A percentile compares a stretch with the other conserved stretches of the same genome.
Evolutionary conservation across 2,329 filamentous ascomycete genomes (phyloP).

Genomic region (Atkinsonella hypoxylon): DNA sequence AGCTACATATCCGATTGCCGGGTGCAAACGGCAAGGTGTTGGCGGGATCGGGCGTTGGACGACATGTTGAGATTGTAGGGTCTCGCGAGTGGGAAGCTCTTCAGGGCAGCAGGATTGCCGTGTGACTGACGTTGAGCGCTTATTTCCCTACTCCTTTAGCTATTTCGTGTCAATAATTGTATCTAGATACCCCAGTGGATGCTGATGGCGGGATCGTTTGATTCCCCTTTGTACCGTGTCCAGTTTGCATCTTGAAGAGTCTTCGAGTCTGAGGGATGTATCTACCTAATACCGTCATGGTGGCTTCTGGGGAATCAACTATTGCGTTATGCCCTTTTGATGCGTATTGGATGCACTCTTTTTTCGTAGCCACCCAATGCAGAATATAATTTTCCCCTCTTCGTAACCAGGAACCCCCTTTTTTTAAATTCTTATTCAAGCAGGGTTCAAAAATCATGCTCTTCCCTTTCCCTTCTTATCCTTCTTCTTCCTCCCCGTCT

Average conservation of each 20-base stretch:
- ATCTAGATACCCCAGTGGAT: constrained; percentile 2
- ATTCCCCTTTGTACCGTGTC: neutral
- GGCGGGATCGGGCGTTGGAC: constrained; percentile 17
- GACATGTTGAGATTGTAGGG: constrained; percentile 37
- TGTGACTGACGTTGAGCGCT: constrained; percentile 11
- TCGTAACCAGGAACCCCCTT: too few species aligned
- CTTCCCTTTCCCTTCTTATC: constrained; percentile 36
- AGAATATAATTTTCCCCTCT: too few species aligned
- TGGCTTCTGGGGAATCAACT: too few species aligned
- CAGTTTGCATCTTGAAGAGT: too few species aligned
- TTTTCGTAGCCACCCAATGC: too few species aligned
- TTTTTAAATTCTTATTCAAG: too few species aligned
- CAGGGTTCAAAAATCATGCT: constrained; percentile 11
- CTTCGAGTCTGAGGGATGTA: too few species aligned
- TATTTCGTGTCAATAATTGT: neutral
- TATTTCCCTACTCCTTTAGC: neutral
- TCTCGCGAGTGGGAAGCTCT: constrained; percentile 44
- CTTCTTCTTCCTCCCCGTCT: constrained; percentile 31
- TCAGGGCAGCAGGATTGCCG: constrained; percentile 28
- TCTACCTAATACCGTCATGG: too few species aligned
- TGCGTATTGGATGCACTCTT: too few species aligned
- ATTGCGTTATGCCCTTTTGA: too few species aligned
- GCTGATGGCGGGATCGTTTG: neutral
- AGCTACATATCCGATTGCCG: constrained; percentile 38
- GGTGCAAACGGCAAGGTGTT: constrained; percentile 32